Evolutionary conservation across 768 basidiomycete species (phyloP).

Genomic region (Mycena filopes): DNA sequence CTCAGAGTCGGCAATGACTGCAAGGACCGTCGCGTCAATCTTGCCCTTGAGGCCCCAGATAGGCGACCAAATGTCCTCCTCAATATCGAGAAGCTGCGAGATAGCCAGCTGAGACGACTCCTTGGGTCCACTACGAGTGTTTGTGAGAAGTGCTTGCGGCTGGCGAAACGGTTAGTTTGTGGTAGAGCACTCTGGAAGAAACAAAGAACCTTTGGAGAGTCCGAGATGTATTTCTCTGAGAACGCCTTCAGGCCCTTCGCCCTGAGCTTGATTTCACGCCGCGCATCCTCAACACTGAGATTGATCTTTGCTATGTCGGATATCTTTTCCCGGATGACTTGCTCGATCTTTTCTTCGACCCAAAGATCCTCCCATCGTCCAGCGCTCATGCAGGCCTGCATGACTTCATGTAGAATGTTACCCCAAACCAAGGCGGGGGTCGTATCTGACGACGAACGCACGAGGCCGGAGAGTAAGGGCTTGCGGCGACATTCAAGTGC

Average conservation of each 20-base stretch:
- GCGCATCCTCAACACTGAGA: conserved; percentile 69
- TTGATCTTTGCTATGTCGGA: conserved; percentile 72
- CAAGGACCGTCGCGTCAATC: conserved; percentile 88
- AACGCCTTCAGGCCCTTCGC: conserved; percentile 76
- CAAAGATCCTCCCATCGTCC: conserved; percentile 71
- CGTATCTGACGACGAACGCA: conserved; percentile 67
- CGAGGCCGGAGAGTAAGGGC: conserved; percentile 78
- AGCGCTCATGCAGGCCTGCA: conserved; percentile 80
- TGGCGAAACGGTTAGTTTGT: conserved; percentile 40
- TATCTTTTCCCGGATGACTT: conserved; percentile 63
- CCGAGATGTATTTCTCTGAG: conserved; percentile 71
- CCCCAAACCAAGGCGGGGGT: conserved; percentile 88
- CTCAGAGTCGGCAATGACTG: conserved; percentile 64
- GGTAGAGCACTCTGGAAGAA: neutral
- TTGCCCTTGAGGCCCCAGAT: conserved; percentile 96
- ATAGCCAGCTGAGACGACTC: conserved; percentile 75
- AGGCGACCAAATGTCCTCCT: conserved; percentile 98
- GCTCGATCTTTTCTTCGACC: conserved; percentile 69
- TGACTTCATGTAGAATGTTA: conserved; percentile 91
- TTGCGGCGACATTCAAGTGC: conserved; percentile 87
- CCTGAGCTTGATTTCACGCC: conserved; percentile 66
- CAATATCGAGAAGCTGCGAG: conserved; percentile 81
- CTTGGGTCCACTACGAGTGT: conserved; percentile 66
- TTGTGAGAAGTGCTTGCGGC: conserved; percentile 72
- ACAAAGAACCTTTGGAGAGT: conserved; percentile 68